Evolutionary conservation across 2,329 filamentous ascomycete genomes (phyloP), one percentile per base, ranked within the genome.

Genomic region (Ilyonectria destructans): DNA sequence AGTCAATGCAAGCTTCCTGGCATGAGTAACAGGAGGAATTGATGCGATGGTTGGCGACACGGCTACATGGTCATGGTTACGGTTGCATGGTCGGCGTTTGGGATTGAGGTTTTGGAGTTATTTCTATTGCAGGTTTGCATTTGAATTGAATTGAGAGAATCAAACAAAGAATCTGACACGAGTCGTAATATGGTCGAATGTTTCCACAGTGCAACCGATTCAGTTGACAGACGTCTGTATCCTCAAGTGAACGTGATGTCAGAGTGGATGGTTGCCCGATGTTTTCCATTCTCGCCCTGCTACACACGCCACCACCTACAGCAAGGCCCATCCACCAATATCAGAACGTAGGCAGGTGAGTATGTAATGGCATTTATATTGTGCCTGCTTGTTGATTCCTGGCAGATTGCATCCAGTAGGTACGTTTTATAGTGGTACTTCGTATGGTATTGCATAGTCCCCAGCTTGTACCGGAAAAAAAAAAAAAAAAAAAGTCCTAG

Each of bases 1-100:
- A 35, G 85, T 88, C 4, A 85, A 85, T 68, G 89, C 89, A 61
- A 91, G 89, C 75, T 91, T 91, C 72, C 77, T 90, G 66, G 85
- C 82, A 61, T 88, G 35, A 31, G 57, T 10, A 26, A 37, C 29
- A 31, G 49, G 43, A 51, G 19, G 49, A 15, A 48, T 51, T 56
- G 26, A 23, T 19, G 58, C 33, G 26, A 59, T 46, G 57, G 40
- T 56, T n/a, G 45, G 45, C 37, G 58, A 31, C 26, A 31, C 8
- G 55, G 12, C 6, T 12, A 29, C 29, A 52, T 15, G 37, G 54
- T 29, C 13, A 52, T 15, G 37, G 54, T 29, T 9, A 58, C 43
- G 54, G 46, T 65, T 49, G 71, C 71, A 74, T 75, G 52, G 64
- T 12, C 31, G 71, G 74, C 65, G 74, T 76, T 69, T 57, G 45